A percentile compares a stretch with the other conserved stretches of the same genome.
Evolutionary conservation across 331 rosid genomes (phyloP).

Genomic region (Acacia concinna): DNA sequence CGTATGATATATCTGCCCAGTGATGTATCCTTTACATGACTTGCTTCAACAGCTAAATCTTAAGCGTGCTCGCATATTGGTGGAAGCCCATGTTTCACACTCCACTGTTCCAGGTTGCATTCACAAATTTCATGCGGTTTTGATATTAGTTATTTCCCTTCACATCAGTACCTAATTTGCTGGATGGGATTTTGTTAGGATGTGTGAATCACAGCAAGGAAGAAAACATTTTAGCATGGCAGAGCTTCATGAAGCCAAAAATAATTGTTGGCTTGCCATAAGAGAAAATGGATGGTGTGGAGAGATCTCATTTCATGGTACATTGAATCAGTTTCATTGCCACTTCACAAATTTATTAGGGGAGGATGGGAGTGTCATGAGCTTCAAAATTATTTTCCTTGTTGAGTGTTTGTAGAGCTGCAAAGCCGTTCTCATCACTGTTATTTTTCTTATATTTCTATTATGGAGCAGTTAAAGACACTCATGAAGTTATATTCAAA

Average conservation of each 20-base stretch:
- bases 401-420: background rate
- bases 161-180: constrained; percentile 32
- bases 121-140: constrained; percentile 24
- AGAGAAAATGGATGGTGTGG: constrained; percentile 65
- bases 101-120: constrained; percentile 74
- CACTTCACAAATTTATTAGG: constrained; percentile 2
- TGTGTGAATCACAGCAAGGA: constrained; percentile 70
- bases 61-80: constrained; percentile 83
- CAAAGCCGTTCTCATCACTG: background rate
- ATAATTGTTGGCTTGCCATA: constrained; percentile 69
- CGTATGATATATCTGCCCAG: constrained; percentile 7
- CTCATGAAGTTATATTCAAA: constrained; percentile 62
- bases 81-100: constrained; percentile 65
- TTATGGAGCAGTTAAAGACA: constrained; percentile 56
- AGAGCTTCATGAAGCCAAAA: constrained; percentile 68
- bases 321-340: constrained; percentile 24
- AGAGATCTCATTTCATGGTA: constrained; percentile 64
- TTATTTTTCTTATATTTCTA: background rate
- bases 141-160: constrained; percentile 25
- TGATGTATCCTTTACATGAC: constrained; percentile 4
- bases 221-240: constrained; percentile 75
- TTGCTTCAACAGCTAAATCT: constrained; percentile 70
- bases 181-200: constrained; percentile 60
- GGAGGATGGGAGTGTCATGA: background rate
- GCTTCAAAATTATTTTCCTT: constrained; percentile 16